phyloP scores from a whole-genome alignment of 345 rosid genomes.

The Populus deltoides region DNA sequence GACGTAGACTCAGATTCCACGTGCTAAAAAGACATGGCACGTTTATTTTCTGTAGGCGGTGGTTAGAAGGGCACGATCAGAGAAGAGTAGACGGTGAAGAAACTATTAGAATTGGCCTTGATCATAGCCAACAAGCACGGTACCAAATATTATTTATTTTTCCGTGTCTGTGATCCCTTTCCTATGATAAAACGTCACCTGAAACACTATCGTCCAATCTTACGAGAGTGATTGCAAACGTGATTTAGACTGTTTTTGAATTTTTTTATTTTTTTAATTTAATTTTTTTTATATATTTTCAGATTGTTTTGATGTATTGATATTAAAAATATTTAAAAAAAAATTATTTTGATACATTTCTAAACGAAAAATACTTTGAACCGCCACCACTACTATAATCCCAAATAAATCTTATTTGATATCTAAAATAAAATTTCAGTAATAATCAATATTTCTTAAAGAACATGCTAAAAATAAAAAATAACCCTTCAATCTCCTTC shows the following conservation, averaged over 20 bases:
- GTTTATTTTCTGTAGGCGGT: neutral
- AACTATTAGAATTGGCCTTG: neutral
- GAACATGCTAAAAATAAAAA: too few relatives aligned
- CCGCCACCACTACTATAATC: accelerated
- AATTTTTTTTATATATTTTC: too few relatives aligned
- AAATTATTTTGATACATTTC: too few relatives aligned
- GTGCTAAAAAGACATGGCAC: neutral
- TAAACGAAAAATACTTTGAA: too few relatives aligned
- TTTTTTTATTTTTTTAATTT: too few relatives aligned
- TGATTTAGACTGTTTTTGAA: too few relatives aligned
- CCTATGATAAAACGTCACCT: neutral
- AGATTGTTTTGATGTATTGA: accelerated
- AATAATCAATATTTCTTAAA: too few relatives aligned
- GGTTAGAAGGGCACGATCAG: neutral
- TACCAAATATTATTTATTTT: neutral
- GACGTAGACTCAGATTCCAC: neutral
- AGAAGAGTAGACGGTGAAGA: neutral
- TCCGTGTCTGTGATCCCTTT: neutral
- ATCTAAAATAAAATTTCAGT: too few relatives aligned
- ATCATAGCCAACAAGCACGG: neutral
- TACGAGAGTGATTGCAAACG: too few relatives aligned
- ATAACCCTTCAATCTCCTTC: neutral
- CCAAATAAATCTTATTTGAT: accelerated
- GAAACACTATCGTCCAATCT: neutral
- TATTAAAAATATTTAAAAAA: too few relatives aligned